Evolutionary conservation across 495 filamentous ascomycete genomes (phyloP).

Genomic region (Neurospora sp.): DNA sequence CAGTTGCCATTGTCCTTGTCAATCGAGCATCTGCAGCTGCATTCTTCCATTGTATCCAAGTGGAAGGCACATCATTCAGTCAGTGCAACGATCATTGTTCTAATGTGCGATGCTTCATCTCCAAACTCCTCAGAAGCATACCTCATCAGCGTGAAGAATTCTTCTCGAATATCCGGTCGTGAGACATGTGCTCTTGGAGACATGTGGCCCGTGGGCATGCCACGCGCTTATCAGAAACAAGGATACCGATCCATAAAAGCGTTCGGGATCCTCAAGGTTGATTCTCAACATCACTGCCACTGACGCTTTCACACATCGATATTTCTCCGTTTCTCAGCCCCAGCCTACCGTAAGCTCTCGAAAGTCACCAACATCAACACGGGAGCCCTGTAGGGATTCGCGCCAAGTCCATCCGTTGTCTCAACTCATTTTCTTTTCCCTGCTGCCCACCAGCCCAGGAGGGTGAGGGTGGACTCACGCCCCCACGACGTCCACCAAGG

Average conservation of each 20-base stretch:
- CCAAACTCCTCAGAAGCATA: neutral
- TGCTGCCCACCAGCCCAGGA: neutral
- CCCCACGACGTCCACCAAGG: neutral
- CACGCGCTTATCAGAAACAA: neutral
- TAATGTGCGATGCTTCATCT: neutral
- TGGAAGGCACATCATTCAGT: neutral
- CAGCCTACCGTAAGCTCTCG: neutral
- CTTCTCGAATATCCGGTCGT: neutral
- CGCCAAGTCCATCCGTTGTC: neutral
- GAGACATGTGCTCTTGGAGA: neutral
- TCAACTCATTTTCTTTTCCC: neutral
- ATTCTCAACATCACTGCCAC: neutral
- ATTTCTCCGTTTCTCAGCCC: neutral
- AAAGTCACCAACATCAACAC: neutral
- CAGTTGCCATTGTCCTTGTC: neutral
- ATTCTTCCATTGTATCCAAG: neutral
- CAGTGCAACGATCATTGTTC: neutral
- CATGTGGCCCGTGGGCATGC: neutral
- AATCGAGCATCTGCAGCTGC: neutral
- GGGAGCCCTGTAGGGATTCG: neutral
- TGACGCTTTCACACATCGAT: neutral
- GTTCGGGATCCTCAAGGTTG: neutral
- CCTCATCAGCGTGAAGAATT: neutral
- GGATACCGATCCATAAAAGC: neutral
- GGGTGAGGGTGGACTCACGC: neutral